phyloP scores from a whole-genome alignment of 2,329 filamentous ascomycete species.

The Cordyceps cicadae region DNA sequence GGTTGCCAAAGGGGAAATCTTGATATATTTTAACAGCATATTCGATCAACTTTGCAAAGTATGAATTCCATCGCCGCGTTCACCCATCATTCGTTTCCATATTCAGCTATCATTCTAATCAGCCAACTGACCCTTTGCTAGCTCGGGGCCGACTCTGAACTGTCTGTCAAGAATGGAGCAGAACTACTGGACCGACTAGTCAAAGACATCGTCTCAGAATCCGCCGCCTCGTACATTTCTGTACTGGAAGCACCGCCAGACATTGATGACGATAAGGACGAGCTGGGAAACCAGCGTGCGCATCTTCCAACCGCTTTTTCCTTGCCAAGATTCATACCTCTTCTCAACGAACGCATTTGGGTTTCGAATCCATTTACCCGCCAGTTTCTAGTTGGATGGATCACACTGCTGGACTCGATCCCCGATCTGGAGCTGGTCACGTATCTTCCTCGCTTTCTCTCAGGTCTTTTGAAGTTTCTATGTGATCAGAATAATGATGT shows the following conservation, averaged over 20 bases:
- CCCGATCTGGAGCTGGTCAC: constrained; percentile 92
- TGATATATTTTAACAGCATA: constrained; percentile 96
- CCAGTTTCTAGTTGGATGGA: constrained; percentile 93
- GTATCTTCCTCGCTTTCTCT: constrained; percentile 84
- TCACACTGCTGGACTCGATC: constrained; percentile 89
- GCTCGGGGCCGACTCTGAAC: constrained; percentile 90
- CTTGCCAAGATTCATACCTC: constrained; percentile 78
- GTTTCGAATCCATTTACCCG: constrained; percentile 92
- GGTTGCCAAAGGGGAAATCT: constrained; percentile 93
- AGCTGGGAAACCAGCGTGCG: constrained; percentile 33
- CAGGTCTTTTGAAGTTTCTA: constrained; percentile 81
- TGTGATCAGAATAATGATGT: constrained; percentile 89
- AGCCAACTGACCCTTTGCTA: constrained; percentile 26
- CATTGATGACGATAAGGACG: constrained; percentile 37
- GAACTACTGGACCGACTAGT: constrained; percentile 90
- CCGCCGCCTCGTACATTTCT: constrained; percentile 88
- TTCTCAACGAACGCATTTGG: constrained; percentile 88
- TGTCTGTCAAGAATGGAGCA: constrained; percentile 96
- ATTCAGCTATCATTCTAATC: neutral
- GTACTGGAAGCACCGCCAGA: constrained; percentile 58
- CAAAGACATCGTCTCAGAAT: constrained; percentile 94
- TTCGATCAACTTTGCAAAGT: constrained; percentile 97
- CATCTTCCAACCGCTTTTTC: constrained; percentile 81
- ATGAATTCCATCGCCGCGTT: constrained; percentile 13
- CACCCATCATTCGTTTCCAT: neutral